These are phyloP conservation scores for Diplodia scrobiculata DNA, from an alignment of 2,329 filamentous ascomycete genomes.

Conservation along the genomic window DNA sequence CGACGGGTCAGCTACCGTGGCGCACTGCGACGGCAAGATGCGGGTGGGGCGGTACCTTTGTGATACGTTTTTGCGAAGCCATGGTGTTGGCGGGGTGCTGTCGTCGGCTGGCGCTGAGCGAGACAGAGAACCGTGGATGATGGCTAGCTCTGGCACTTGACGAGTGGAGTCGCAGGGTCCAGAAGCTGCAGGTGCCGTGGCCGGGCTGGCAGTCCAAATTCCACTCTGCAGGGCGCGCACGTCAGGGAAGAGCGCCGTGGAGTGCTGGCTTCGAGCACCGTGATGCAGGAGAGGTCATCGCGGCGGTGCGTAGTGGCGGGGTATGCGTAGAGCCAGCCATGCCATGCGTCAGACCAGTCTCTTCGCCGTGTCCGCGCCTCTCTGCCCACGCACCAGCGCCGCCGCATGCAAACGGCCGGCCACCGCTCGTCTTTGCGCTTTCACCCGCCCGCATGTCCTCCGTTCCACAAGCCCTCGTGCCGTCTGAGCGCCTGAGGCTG, in stretches of 20 bases:
- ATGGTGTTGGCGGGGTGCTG: slow-evolving; percentile 10
- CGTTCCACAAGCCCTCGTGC: not conserved
- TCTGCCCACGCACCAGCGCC: not conserved
- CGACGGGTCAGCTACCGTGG: slow-evolving; percentile 1
- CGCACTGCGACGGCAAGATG: not conserved
- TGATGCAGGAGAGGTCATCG: slow-evolving; percentile 9
- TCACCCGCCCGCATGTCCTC: not conserved
- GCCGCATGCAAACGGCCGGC: slow-evolving; percentile 15
- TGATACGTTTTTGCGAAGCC: slow-evolving; percentile 27
- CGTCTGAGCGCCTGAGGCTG: slow-evolving; percentile 1
- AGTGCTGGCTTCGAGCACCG: slow-evolving; percentile 20
- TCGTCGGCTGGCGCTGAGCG: not conserved
- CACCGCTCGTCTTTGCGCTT: slow-evolving; percentile 1
- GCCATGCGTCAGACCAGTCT: slow-evolving; percentile 14
- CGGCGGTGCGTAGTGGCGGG: slow-evolving; percentile 6
- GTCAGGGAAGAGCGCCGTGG: not conserved
- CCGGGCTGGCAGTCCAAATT: not conserved
- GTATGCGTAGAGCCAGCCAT: not conserved
- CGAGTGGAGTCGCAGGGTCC: slow-evolving; percentile 19
- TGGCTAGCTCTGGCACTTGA: not conserved
- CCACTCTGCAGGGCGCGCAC: not conserved
- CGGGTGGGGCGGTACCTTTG: slow-evolving; percentile 14
- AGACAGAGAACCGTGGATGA: not conserved
- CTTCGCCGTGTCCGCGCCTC: slow-evolving; percentile 8
- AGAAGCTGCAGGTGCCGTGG: not conserved